These are phyloP conservation scores for Acanthamoeba triangularis DNA, from an alignment of 208 protist genomes.

Conservation along the genomic window DNA sequence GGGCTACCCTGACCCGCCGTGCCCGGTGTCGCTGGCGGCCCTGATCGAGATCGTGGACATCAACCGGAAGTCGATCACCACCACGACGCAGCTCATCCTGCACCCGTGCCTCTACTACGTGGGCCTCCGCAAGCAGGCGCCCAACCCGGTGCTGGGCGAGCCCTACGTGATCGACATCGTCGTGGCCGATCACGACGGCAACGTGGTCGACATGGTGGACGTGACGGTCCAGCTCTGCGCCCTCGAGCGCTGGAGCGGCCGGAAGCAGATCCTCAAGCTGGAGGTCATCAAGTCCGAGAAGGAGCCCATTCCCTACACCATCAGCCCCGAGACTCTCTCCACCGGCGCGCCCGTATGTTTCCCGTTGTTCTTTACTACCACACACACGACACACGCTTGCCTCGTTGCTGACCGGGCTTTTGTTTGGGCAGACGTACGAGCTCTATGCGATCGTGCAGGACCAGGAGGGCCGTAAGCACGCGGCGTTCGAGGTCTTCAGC, in stretches of 20 bases:
- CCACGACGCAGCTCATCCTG: constrained; percentile 72
- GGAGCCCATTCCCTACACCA: constrained; percentile 26
- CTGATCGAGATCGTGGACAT: constrained; percentile 75
- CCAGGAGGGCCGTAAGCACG: constrained; percentile 29
- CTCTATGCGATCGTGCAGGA: constrained; percentile 60
- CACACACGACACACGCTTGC: background rate
- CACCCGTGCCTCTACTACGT: constrained; percentile 77
- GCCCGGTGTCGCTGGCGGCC: constrained; percentile 62
- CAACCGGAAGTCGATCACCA: constrained; percentile 67
- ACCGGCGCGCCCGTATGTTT: background rate
- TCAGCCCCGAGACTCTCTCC: background rate
- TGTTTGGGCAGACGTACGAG: background rate
- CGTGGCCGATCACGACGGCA: constrained; percentile 68
- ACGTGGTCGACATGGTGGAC: background rate
- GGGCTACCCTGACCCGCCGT: constrained; percentile 73
- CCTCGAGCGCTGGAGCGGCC: background rate
- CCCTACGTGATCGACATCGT: constrained; percentile 56
- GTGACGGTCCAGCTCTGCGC: constrained; percentile 10
- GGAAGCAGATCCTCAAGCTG: background rate
- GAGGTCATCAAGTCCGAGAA: constrained; percentile 42
- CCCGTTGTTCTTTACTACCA: background rate
- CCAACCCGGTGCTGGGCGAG: constrained; percentile 24
- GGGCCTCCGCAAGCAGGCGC: constrained; percentile 35
- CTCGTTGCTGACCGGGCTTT: background rate
- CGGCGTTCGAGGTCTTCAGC: background rate